Conservation (phyloP, 2,329 filamentous ascomycete genomes). For the Arthroderma sp. region DNA sequence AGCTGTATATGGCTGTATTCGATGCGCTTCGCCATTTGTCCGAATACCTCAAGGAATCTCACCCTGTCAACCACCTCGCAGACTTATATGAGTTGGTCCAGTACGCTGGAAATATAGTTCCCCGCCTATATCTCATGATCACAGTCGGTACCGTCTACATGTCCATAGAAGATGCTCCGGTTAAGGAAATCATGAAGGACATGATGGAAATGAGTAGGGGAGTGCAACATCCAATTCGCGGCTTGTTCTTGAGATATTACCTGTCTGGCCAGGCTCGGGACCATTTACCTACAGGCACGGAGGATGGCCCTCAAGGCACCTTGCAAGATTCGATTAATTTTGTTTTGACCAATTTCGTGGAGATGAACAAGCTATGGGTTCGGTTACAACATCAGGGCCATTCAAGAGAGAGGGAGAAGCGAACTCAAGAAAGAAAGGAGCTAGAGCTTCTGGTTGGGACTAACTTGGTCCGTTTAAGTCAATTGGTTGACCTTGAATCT, state of each 20-base stretch:
- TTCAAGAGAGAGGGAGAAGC: slow-evolving; percentile 82
- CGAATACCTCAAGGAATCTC: slow-evolving; percentile 90
- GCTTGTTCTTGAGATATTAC: slow-evolving; percentile 91
- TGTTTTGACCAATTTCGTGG: slow-evolving; percentile 94
- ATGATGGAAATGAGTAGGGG: slow-evolving; percentile 99
- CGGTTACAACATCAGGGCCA: slow-evolving; percentile 94
- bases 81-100: slow-evolving; percentile 96
- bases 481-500: slow-evolving; percentile 84
- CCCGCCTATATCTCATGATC: slow-evolving; percentile 95
- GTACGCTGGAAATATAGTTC: slow-evolving; percentile 96
- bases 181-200: slow-evolving; percentile 99
- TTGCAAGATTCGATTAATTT: slow-evolving; percentile 97
- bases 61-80: slow-evolving; percentile 93
- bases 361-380: slow-evolving; percentile 99
- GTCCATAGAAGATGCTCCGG: slow-evolving; percentile 92
- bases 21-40: slow-evolving; percentile 93
- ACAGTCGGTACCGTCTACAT: slow-evolving; percentile 99
- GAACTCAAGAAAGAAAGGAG: slow-evolving; percentile 89
- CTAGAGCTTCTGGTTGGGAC: slow-evolving; percentile 89
- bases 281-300: slow-evolving; percentile 63
- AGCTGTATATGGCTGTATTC: slow-evolving; percentile 98
- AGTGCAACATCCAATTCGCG: slow-evolving; percentile 91
- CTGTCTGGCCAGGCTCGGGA: slow-evolving; percentile 90
- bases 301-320: slow-evolving; percentile 89
- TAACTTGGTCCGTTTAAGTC: slow-evolving; percentile 88